These are phyloP conservation scores for Phaeosphaeriaceae sp. DNA, from an alignment of 2,329 filamentous ascomycete genomes.

Conservation along the genomic window DNA sequence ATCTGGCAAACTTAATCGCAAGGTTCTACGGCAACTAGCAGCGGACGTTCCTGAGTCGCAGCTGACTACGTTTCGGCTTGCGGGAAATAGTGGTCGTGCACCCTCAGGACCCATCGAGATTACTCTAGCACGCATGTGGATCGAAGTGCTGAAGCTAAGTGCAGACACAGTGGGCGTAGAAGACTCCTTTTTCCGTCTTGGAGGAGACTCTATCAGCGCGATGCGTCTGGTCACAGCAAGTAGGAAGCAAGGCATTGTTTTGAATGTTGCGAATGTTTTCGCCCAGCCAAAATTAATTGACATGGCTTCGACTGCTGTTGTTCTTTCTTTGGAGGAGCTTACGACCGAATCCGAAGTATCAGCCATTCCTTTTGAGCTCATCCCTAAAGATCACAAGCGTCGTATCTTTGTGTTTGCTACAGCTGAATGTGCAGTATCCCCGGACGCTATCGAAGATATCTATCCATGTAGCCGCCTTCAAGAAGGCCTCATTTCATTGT, in stretches of 20 bases:
- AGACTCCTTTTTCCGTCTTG: constrained; percentile 56
- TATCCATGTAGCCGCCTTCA: constrained; percentile 42
- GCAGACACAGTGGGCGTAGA: constrained; percentile 49
- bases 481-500: constrained; percentile 41
- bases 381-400: constrained; percentile 21
- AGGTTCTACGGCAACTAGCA: constrained; percentile 46
- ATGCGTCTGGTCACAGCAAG: constrained; percentile 54
- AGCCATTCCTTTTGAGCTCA: constrained; percentile 32
- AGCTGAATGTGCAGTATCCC: constrained; percentile 34
- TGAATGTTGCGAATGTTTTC: constrained; percentile 55
- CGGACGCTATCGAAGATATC: constrained; percentile 36
- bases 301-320: constrained; percentile 44
- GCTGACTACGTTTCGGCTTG: constrained; percentile 32
- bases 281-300: constrained; percentile 51
- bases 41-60: constrained; percentile 38
- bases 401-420: constrained; percentile 33
- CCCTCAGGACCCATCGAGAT: constrained; percentile 33
- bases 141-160: constrained; percentile 47
- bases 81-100: constrained; percentile 37
- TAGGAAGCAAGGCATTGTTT: constrained; percentile 47
- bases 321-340: constrained; percentile 30
- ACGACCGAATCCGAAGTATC: constrained; percentile 16
- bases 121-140: constrained; percentile 46
- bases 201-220: constrained; percentile 56
- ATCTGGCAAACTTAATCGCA: constrained; percentile 53